Conservation (phyloP, 495 filamentous ascomycete species). For the Aspergillus indologenus region DNA sequence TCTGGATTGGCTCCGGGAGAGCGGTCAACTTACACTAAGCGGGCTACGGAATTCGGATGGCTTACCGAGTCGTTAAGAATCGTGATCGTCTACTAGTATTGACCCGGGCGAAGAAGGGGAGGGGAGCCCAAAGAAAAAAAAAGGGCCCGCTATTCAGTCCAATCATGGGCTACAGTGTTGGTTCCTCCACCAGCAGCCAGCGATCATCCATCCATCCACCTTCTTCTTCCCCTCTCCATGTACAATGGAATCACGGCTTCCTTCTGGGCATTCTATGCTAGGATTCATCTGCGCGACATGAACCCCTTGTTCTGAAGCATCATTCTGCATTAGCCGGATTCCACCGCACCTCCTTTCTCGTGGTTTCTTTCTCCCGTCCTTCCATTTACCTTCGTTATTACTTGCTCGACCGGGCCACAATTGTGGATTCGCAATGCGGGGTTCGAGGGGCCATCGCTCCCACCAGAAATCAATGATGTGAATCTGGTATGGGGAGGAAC, state of each 20-base stretch:
- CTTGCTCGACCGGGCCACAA: background rate
- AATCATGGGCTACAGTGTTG: background rate
- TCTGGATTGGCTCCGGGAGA: background rate
- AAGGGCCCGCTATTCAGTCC: background rate
- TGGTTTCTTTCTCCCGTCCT: conserved; percentile 8
- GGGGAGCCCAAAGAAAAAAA: no score
- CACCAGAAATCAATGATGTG: background rate
- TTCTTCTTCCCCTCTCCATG: background rate
- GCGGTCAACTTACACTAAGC: conserved; percentile 8
- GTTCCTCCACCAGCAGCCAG: background rate
- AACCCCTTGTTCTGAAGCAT: conserved; percentile 31
- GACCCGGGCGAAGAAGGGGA: conserved; percentile 9
- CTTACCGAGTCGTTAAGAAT: conserved; percentile 15
- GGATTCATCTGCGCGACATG: conserved; percentile 38
- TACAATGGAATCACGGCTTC: conserved; percentile 9
- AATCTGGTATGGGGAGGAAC: background rate
- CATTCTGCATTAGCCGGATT: conserved; percentile 26
- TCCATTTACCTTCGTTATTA: background rate
- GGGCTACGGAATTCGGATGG: conserved; percentile 10
- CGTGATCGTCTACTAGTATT: conserved; percentile 20
- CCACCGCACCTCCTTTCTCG: conserved; percentile 21
- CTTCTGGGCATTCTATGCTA: conserved; percentile 21
- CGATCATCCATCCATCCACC: conserved; percentile 3
- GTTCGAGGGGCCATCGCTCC: conserved; percentile 10
- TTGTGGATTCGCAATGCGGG: conserved; percentile 28